Evolutionary conservation across 768 basidiomycete genomes (phyloP).

Genomic region (Lyophyllum atratum): DNA sequence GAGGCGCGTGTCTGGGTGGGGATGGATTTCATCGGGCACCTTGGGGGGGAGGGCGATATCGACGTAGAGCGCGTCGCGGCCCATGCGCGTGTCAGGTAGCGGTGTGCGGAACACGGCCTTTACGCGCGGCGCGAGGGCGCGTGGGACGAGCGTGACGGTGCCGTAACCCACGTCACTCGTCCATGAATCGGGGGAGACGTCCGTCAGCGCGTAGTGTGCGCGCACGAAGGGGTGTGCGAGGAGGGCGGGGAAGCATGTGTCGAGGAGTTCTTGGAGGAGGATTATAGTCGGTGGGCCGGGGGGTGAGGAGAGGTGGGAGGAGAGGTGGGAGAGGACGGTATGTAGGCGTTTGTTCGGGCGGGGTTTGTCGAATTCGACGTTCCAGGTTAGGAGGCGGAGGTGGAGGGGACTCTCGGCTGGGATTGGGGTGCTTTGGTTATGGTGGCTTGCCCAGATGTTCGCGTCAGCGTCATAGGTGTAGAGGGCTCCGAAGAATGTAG

Average conservation of each 20-base stretch:
- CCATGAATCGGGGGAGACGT: conserved; percentile 38
- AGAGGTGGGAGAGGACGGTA: conserved; percentile 38
- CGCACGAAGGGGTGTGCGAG: conserved; percentile 46
- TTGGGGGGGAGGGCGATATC: conserved; percentile 39
- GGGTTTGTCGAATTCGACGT: conserved; percentile 41
- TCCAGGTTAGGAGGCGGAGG: conserved; percentile 41
- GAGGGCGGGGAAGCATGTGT: conserved; percentile 35
- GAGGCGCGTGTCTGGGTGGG: conserved; percentile 27
- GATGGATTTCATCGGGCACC: too few relatives aligned
- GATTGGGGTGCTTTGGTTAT: not conserved
- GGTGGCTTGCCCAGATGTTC: not conserved
- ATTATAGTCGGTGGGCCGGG: conserved; percentile 42
- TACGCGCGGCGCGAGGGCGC: conserved; percentile 33
- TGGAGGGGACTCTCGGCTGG: not conserved
- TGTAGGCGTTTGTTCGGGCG: conserved; percentile 32
- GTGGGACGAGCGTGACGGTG: conserved; percentile 48
- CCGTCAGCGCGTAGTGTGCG: conserved; percentile 39
- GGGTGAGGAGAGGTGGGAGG: conserved; percentile 22
- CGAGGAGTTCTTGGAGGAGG: conserved; percentile 48
- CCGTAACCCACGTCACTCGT: conserved; percentile 32
- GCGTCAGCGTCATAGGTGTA: not conserved
- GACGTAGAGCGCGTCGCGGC: conserved; percentile 45
- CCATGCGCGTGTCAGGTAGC: conserved; percentile 41
- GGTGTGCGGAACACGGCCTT: conserved; percentile 33
- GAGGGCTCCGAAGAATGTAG: not conserved